These are phyloP conservation scores for Allium cepa DNA, from an alignment of 106 monocot genomes.

Conservation along the genomic window DNA sequence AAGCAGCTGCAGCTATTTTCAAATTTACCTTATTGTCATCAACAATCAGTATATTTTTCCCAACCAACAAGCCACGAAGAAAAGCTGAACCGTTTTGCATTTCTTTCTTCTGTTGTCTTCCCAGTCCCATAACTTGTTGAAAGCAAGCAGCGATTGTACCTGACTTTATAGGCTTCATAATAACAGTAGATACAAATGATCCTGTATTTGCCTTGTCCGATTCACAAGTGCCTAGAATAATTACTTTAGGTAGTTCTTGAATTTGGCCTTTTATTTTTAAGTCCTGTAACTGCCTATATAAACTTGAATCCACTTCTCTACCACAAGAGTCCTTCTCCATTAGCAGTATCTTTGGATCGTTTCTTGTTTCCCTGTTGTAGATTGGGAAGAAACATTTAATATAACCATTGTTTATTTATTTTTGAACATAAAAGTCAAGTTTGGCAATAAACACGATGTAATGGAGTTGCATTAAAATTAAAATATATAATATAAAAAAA, in stretches of 20 bases:
- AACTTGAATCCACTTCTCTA: conserved; percentile 12
- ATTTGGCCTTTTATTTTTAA: conserved; percentile 27
- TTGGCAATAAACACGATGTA: no score
- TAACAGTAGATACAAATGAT: conserved; percentile 34
- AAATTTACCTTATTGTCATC: conserved; percentile 96
- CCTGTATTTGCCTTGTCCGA: conserved; percentile 38
- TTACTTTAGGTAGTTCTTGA: conserved; percentile 37
- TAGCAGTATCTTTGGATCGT: conserved; percentile 46
- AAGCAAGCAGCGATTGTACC: conserved; percentile 72
- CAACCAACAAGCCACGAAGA: conserved; percentile 46
- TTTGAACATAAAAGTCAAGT: no score
- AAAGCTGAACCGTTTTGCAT: conserved; percentile 31
- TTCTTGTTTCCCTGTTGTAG: conserved; percentile 19
- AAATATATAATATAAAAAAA: neutral
- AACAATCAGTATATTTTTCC: conserved; percentile 92
- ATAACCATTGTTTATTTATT: no score
- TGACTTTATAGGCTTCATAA: conserved; percentile 82
- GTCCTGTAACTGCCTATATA: conserved; percentile 25
- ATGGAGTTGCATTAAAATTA: no score
- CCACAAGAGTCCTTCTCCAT: conserved; percentile 68
- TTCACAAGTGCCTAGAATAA: conserved; percentile 57
- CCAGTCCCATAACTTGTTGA: conserved; percentile 52
- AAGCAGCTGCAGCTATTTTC: conserved; percentile 77
- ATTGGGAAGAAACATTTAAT: neutral
- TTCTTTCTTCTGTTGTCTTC: conserved; percentile 29